Base-by-base conservation (phyloP, 352 stramenopile species). In the Pythium apleroticum region DNA sequence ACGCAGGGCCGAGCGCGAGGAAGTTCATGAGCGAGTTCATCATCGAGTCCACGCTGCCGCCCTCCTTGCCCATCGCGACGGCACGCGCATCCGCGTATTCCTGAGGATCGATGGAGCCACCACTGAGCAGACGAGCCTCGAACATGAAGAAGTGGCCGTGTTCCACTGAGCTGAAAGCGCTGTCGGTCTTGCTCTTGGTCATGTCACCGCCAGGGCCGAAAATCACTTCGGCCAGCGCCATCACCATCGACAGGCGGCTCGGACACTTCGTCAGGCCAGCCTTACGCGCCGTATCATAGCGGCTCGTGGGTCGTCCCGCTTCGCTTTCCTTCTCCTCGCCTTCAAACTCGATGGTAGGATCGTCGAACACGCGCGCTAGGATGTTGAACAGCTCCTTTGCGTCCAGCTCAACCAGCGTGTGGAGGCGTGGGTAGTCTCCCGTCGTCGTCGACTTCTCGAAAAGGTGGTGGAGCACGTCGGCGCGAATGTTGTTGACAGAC, bases 71-170 rank as follows among this genome's bases (percentile, higher is more conserved):
- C 60, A 86, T 79, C 8, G 80, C 79, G 27, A 83, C 53, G 12
- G 74, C 78, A 65, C 84, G 84, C 2, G 83, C 80, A 60, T 90
- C 84, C 1, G 86, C 87, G 54, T 96, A 96, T 57, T 92, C 78
- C 37, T 93, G 84, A 2, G 85, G 76, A 55, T 95, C 87, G 43
- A 95, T 95, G 4, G 81, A 86, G 2, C 81, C 87, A 20, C 84
- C 80, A 78, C 87, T 96, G 20, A 96, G 72, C 59, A 95, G 57
- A n/a, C 86, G 81, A 33, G 87, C 87, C 60, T 96, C 87, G 58
- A 96, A 96, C 87, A 96, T 96, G 59, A 93, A 96, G 73, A 95
- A 96, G 52, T 93, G 85, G 27, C 86, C 86, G 61, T 95, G 82
- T 61, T 95, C 87, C 9, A 93, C 79, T 14, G 85, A 90, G 61